Percentiles rank a stretch among this genome's conserved stretches.
phyloP scores from a whole-genome alignment of 2,329 filamentous ascomycete species.

The Xylaria polymorpha region DNA sequence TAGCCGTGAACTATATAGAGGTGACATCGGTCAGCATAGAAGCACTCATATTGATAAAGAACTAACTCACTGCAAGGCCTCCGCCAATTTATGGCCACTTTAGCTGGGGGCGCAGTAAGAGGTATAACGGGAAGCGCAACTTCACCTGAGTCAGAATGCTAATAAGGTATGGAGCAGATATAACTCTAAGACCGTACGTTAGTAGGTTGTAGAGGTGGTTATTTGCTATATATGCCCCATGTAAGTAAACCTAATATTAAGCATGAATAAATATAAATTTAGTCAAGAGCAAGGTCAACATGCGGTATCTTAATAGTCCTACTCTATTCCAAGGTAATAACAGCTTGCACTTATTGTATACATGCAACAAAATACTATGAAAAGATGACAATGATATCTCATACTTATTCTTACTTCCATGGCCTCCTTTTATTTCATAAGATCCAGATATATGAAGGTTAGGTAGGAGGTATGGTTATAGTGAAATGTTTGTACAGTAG shows the following conservation, averaged over 20 bases:
- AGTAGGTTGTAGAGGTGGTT: background rate
- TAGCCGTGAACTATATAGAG: background rate
- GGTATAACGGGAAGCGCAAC: background rate
- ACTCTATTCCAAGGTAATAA: background rate
- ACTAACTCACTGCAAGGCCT: background rate
- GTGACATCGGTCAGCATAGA: background rate
- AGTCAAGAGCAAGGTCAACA: background rate
- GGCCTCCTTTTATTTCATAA: no score
- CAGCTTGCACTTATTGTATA: background rate
- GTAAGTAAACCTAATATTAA: no score
- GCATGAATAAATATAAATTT: background rate
- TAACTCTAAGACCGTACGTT: background rate
- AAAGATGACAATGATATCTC: no score
- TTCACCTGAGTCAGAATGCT: background rate
- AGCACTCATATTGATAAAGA: background rate
- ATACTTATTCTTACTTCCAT: no score
- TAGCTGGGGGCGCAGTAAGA: background rate
- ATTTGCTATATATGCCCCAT: no score
- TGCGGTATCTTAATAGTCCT: background rate
- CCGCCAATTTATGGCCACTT: slow-evolving; percentile 1
- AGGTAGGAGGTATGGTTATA: no score
- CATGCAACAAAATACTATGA: no score
- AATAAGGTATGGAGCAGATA: background rate
- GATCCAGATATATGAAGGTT: no score
- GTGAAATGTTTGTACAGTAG: no score